These are phyloP conservation scores for Ceratocystis huliohia DNA, from an alignment of 2,329 filamentous ascomycete species.

Conservation along the genomic window DNA sequence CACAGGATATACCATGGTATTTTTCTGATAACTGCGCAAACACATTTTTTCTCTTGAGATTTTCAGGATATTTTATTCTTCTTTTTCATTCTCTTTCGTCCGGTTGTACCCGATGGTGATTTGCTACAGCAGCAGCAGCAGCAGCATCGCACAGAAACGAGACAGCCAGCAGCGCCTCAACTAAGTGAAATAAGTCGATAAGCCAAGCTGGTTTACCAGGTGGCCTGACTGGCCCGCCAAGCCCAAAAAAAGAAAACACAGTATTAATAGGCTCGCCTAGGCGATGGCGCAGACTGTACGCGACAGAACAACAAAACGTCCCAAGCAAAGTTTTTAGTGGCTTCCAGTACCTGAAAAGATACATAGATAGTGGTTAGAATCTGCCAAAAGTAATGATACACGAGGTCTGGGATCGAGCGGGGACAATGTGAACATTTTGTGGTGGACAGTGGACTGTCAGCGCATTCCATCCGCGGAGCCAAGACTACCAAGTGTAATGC, in stretches of 20 bases:
- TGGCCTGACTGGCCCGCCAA: background rate
- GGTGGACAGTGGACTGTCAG: background rate
- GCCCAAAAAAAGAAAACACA: background rate
- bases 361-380: background rate
- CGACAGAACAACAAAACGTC: constrained; percentile 15
- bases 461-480: background rate
- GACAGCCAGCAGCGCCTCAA: too few relatives aligned
- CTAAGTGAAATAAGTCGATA: background rate
- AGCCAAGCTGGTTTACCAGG: background rate
- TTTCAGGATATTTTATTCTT: background rate
- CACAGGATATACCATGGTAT: background rate
- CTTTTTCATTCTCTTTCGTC: background rate
- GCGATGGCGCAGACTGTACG: constrained; percentile 16
- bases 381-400: constrained; percentile 16
- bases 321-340: constrained; percentile 13
- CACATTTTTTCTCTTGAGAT: too few relatives aligned
- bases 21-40: too few relatives aligned
- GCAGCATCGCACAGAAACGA: background rate
- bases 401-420: background rate
- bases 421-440: too few relatives aligned
- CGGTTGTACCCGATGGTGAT: background rate
- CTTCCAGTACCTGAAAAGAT: background rate
- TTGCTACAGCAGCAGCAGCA: background rate
- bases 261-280: background rate
- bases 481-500: background rate